A percentile compares a stretch with the other conserved stretches of the same genome.
Conservation (phyloP, 2,329 filamentous ascomycete species). For the Colletotrichum ledebouriae region DNA sequence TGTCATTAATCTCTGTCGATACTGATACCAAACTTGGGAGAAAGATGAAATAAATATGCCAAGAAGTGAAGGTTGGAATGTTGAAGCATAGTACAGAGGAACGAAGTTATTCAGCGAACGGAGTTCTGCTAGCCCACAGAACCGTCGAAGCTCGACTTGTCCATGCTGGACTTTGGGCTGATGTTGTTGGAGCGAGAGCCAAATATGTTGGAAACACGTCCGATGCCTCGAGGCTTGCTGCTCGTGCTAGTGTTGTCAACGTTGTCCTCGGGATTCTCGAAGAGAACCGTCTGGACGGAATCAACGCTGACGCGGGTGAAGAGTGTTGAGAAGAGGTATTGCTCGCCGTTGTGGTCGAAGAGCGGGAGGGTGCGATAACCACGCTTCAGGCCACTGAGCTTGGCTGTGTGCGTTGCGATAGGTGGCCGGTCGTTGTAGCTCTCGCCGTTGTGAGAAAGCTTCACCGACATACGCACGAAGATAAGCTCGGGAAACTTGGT, state of each 20-base stretch:
- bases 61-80: slow-evolving; percentile 34
- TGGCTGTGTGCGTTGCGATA: slow-evolving; percentile 91
- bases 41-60: slow-evolving; percentile 33
- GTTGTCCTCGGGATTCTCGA: slow-evolving; percentile 60
- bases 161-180: slow-evolving; percentile 65
- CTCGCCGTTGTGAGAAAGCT: slow-evolving; percentile 84
- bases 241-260: slow-evolving; percentile 49
- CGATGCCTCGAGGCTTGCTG: slow-evolving; percentile 68
- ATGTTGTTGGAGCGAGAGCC: slow-evolving; percentile 61
- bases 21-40: slow-evolving; percentile 40
- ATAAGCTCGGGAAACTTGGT: slow-evolving; percentile 96
- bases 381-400: slow-evolving; percentile 88
- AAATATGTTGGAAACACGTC: slow-evolving; percentile 66
- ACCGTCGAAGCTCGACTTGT: slow-evolving; percentile 62
- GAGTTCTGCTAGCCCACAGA: slow-evolving; percentile 38
- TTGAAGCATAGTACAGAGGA: slow-evolving; percentile 27
- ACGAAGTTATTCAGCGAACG: slow-evolving; percentile 1
- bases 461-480: slow-evolving; percentile 93
- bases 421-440: slow-evolving; percentile 74
- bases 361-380: slow-evolving; percentile 94
- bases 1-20: slow-evolving; percentile 38
- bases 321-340: slow-evolving; percentile 93
- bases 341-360: slow-evolving; percentile 88
- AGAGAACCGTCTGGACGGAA: slow-evolving; percentile 68
- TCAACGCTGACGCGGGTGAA: slow-evolving; percentile 88